Conservation (phyloP, 306 rosid genomes). For the Trichosanthes truncata region DNA sequence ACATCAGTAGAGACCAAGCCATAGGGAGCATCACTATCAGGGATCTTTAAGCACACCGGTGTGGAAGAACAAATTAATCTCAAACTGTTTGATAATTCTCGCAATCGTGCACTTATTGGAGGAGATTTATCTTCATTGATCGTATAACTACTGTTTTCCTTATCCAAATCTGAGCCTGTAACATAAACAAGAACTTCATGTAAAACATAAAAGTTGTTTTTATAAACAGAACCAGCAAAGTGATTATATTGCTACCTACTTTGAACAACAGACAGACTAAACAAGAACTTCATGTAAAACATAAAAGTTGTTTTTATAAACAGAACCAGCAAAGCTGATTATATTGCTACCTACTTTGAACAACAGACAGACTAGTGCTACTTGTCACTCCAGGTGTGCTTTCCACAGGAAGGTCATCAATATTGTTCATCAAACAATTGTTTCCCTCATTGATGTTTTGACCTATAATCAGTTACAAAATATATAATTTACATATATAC, state of each 20-base stretch:
- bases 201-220: neutral
- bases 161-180: constrained; percentile 27
- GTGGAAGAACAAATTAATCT: constrained; percentile 35
- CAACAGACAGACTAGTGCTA: constrained; percentile 15
- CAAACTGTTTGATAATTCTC: constrained; percentile 43
- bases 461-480: neutral
- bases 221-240: neutral
- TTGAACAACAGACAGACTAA: constrained; percentile 24
- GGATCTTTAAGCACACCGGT: constrained; percentile 23
- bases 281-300: neutral
- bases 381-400: constrained; percentile 11
- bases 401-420: constrained; percentile 19
- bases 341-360: constrained; percentile 34
- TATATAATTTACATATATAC: neutral
- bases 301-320: neutral
- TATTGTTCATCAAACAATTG: neutral
- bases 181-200: neutral
- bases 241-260: constrained; percentile 27
- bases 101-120: constrained; percentile 59
- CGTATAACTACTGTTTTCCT: constrained; percentile 27
- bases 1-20: constrained; percentile 22
- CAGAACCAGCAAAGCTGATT: constrained; percentile 9
- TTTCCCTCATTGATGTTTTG: neutral
- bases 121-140: constrained; percentile 38
- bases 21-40: constrained; percentile 19